Base-by-base conservation (phyloP, 768 basidiomycete genomes). In the Termitomyces sp. region DNA sequence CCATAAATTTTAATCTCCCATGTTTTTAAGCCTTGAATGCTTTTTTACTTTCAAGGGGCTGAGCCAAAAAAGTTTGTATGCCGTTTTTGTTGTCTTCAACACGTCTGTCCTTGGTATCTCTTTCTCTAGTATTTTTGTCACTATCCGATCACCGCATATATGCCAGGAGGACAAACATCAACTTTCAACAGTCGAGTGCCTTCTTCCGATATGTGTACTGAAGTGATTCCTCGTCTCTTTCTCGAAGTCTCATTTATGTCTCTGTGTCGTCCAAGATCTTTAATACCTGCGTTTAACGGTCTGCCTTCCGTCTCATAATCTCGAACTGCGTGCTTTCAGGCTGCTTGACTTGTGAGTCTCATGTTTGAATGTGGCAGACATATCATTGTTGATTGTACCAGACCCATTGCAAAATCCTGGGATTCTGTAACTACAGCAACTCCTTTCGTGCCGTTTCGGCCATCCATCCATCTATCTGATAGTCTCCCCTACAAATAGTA, bases 1-100 rank as follows among this genome's bases (percentile, higher is more conserved):
- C 61, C 55, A 53, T 62, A 66, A 62, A 58, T 65, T 65, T 59
- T 56, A 63, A 66, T 52, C 51, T 39, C 51, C 50, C 14, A 40
- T 40, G 24, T 45, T 22, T 45, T 24, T 10, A 34, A 14, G 13
- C 13, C 22, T 22, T 42, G 14, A 44, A n/a, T 5, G 20, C 12
- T 2, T n/a, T 43, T 43, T n/a, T 43, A 10, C 42, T 13, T 14
- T 44, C 22, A 24, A 22, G 43, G 43, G 43, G 10, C 14, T 30
- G 30, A 30, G 30, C 30, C 30, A 30, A 30, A 7, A 30, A 10
- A 24, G 22, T 13, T 16, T 8, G 26, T 45, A 18, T 45, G 26
- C 44, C 4, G 16, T 46, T 46, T 27, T 46, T 30, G 26, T 30
- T 30, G 7, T 30, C 16, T 16, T 9, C 18, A 27, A 18, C 9